Evolutionary conservation across 1,284 basidiomycete genomes (phyloP), one percentile per base, ranked within the genome.

Genomic region (Ustilago loliicola): DNA sequence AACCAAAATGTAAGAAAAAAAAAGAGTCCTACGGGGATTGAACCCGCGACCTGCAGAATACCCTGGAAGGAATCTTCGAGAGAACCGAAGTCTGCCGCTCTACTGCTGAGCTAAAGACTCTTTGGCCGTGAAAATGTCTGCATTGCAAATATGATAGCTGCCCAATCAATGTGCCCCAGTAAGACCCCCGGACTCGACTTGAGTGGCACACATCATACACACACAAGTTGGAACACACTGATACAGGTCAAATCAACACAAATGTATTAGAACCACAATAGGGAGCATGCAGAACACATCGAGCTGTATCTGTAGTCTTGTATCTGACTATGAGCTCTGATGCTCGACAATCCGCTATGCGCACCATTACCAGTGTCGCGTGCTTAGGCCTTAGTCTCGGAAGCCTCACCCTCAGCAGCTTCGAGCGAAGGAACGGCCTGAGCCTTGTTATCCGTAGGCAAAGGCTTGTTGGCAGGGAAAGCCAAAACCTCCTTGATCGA

Each of bases 381-480:
- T 47, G 32, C 21, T 48, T 38, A 65, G 15, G 56, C 60, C 45
- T 67, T 42, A 8, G 66, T 42, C 61, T 73, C 58, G 34, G 64
- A 19, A n/a, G 57, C 45, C 32, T 59, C 66, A n/a, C 45, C 53
- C 42, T 65, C 74, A 53, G 65, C 66, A 25, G 51, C 50, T 40
- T 65, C 74, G 50, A 69, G 57, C 58, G 60, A 34, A 5, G 74
- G 70, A 1, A 77, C 62, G 1, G 65, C 57, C 50, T 65, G 63
- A 0, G 68, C 38, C 72, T 78, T 78, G 71, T 73, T 74, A 30
- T 78, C 76, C 21, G 42, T 64, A 1, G 76, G 76, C 38, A 78
- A 51, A 10, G 94, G 93, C 89, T 94, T 94, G 93, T 94, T 95
- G 1, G 94, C 93, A 32, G 93, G 94, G 92, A 95, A 95, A 42